Conservation (phyloP, 192 early-diverging fungal species). For the Backusella macrospora region DNA sequence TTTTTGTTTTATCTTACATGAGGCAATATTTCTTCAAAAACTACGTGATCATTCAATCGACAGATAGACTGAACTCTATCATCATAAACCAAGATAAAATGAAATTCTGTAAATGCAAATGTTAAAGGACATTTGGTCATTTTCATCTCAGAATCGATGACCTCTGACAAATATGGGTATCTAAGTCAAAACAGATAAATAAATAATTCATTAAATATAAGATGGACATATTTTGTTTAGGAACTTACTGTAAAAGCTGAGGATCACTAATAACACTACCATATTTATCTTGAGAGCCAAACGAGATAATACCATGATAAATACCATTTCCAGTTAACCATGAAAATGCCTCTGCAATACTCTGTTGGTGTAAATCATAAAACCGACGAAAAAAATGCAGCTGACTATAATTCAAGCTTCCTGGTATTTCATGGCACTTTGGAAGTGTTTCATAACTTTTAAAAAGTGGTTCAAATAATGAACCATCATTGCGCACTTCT, state of each 20-base stretch:
- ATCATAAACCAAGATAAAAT: slow-evolving; percentile 84
- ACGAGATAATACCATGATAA: slow-evolving; percentile 81
- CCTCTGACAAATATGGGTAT: slow-evolving; percentile 46
- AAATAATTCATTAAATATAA: background rate
- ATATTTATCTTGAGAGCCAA: slow-evolving; percentile 70
- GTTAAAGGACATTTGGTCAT: slow-evolving; percentile 57
- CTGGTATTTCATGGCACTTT: slow-evolving; percentile 65
- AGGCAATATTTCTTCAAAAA: slow-evolving; percentile 79
- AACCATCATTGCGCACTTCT: slow-evolving; percentile 52
- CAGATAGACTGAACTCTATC: slow-evolving; percentile 76
- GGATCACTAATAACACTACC: slow-evolving; percentile 84
- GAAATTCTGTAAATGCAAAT: slow-evolving; percentile 86
- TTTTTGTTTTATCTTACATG: slow-evolving; percentile 50
- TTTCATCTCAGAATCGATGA: slow-evolving; percentile 19
- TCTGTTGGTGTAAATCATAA: slow-evolving; percentile 65
- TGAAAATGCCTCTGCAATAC: slow-evolving; percentile 78
- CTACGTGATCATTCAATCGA: slow-evolving; percentile 78
- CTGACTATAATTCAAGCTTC: slow-evolving; percentile 56
- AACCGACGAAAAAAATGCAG: slow-evolving; percentile 72
- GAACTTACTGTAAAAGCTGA: slow-evolving; percentile 77
- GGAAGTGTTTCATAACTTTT: slow-evolving; percentile 66
- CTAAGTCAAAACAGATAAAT: slow-evolving; percentile 25
- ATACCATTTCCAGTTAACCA: slow-evolving; percentile 92
- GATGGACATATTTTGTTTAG: background rate
- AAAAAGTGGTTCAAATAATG: slow-evolving; percentile 83